Base-by-base conservation (phyloP, 305 asterid species). In the Nicotiana rustica region DNA sequence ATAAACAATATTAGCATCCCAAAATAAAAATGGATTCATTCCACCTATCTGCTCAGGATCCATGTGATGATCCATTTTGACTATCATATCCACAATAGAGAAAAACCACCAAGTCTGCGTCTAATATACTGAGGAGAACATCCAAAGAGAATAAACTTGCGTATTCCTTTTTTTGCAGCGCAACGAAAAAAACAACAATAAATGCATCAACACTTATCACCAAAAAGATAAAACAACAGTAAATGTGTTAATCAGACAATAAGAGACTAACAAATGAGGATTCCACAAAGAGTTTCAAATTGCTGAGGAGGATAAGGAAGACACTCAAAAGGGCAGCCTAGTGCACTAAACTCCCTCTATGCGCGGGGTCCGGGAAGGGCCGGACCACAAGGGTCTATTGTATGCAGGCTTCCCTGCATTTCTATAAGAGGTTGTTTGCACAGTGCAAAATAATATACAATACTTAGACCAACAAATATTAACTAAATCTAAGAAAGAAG, bases 1-100 rank as follows among this genome's bases (percentile, higher is more conserved):
- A 25, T 49, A 73, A 73, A 73, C 62, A 49, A 73, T 49, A 75
- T 75, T 25, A 52, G 44, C 79, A 75, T 75, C 79, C 55, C 65
- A 29, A 25, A 75, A 75, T 25, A 52, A 52, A 75, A 75, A 47
- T 52, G 31, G 79, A 75, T 25, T 75, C 17, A 25, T 52, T 15
- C 79, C 44, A 17, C 44, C 25, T 14, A 52, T 21, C 35, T 25
- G 25, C 21, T 52, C 15, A 4, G 25, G 65, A 75, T 75, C 21
- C 65, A 75, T 29, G 41, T 49, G 29, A 75, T 49, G 79, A 17
- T 75, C 25, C 79, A 70, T 38, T 67, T 35, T 35, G 78, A 70
- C 59, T 41, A 70, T 21, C 59, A 18, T 5, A 56, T 70, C 59
- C 29, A 52, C 25, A 29, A 29, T 29, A 5, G 2, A 52, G 44